Percentiles rank a stretch among this genome's conserved stretches.
Evolutionary conservation across 371 early-diverging fungal genomes (phyloP).

Genomic region (Syncephalastrum contaminatum): DNA sequence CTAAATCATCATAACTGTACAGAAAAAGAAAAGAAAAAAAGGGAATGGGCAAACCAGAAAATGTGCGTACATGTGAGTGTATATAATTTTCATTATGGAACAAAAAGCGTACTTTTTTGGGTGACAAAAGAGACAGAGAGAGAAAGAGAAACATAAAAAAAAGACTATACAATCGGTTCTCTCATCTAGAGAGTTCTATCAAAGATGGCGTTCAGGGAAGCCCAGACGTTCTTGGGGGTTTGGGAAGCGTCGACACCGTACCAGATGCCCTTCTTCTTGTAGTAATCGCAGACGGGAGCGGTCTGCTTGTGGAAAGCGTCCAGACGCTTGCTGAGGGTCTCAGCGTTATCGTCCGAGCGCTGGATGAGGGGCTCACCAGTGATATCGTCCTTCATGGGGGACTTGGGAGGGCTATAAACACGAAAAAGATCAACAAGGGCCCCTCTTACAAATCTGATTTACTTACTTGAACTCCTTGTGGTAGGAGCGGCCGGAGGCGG

Average conservation of each 20-base stretch:
- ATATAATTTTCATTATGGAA: too few relatives aligned
- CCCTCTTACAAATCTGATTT: not conserved
- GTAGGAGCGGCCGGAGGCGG: conserved; percentile 94
- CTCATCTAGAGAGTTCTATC: conserved; percentile 50
- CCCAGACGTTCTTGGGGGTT: conserved; percentile 90
- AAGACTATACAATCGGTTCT: not conserved
- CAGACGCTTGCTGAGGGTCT: conserved; percentile 91
- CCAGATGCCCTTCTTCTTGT: conserved; percentile 92
- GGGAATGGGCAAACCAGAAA: too few relatives aligned
- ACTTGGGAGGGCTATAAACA: conserved; percentile 87
- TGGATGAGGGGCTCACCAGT: conserved; percentile 97
- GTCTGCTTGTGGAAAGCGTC: conserved; percentile 95
- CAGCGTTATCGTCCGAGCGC: conserved; percentile 97
- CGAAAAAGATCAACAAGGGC: not conserved
- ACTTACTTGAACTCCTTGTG: conserved; percentile 89
- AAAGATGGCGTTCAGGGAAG: conserved; percentile 87
- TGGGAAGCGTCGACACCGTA: conserved; percentile 92
- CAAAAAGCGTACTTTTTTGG: too few relatives aligned
- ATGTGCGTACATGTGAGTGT: too few relatives aligned
- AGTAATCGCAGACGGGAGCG: conserved; percentile 95
- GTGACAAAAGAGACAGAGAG: too few relatives aligned
- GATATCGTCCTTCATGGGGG: conserved; percentile 87
- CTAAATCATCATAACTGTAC: too few relatives aligned
- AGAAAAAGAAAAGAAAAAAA: too few relatives aligned
- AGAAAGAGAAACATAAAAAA: not conserved